Evolutionary conservation across 176 grass and related monocot species (phyloP), one percentile per base, ranked within the genome.

Genomic region (Oryza officinalis): DNA sequence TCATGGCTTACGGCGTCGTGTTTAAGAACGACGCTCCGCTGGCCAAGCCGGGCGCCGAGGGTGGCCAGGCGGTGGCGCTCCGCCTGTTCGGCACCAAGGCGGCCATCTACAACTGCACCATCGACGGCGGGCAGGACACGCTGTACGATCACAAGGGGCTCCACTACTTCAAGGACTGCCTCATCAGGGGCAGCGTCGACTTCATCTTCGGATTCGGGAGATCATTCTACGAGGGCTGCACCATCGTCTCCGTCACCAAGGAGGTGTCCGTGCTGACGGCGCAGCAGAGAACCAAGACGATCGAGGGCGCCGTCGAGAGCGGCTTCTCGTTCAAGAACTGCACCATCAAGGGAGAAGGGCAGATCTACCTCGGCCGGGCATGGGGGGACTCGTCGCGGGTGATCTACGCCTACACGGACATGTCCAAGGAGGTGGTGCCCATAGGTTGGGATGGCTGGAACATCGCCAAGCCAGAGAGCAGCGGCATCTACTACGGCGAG

Each of bases 171-270:
- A 85, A 82, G 28, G 28, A 75, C 5, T 90, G 91, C 78, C 1
- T 60, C 10, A 83, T 93, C 50, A 33, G 5, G 4, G 91, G 88
- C 9, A 90, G 88, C 32, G 88, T 90, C 2, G 91, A 93, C 74
- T 93, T 93, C 81, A 93, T 93, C 37, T 93, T 93, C 25, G 85
- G 88, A 0, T 90, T 90, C 46, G 91, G 91, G 2, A 35, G 85
- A 40, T 88, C 85, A 0, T 8, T 88, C 0, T 93, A 93, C 63
- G 91, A 93, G 78, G 31, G 22, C 4, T 93, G 91, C 78, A 30
- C 44, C 5, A 72, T 93, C 31, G 70, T 79, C 30, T 93, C 91
- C 10, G 74, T 90, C 4, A 81, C 87, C 2, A 90, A 87, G 81
- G 88, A 87, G 72, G 65, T 88, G 61, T 85, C 88, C 0, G 78